phyloP scores from a whole-genome alignment of 331 rosid species.

The Saraca asoca region DNA sequence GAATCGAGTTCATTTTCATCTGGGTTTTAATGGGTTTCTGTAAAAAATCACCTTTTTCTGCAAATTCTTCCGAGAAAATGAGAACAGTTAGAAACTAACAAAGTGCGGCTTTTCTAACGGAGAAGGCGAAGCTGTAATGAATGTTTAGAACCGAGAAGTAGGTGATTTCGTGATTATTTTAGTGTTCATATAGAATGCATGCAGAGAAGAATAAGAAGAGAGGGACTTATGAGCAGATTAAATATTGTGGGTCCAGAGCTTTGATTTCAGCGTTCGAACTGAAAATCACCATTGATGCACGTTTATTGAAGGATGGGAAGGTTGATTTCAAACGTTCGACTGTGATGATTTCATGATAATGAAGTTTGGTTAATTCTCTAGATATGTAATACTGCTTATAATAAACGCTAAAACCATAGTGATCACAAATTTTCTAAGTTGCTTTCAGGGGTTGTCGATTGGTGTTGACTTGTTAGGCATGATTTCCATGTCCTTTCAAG shows the following conservation, averaged over 20 bases:
- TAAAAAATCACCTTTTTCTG: not conserved
- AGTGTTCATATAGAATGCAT: constrained; percentile 28
- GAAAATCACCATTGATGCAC: constrained; percentile 5
- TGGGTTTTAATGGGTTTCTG: constrained; percentile 17
- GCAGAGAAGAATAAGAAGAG: constrained; percentile 29
- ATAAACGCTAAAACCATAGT: too few relatives aligned
- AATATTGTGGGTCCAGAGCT: constrained; percentile 30
- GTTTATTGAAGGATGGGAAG: not conserved
- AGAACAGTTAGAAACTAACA: not conserved
- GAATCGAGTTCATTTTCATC: constrained; percentile 25
- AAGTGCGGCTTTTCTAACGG: not conserved
- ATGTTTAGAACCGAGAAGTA: not conserved
- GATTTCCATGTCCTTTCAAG: too few relatives aligned
- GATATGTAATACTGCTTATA: too few relatives aligned
- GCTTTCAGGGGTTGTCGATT: too few relatives aligned
- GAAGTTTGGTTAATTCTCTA: too few relatives aligned
- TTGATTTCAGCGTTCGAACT: constrained; percentile 31
- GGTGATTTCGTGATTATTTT: constrained; percentile 13
- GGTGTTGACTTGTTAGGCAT: too few relatives aligned
- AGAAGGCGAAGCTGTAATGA: not conserved
- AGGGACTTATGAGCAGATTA: constrained; percentile 3
- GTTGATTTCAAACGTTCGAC: not conserved
- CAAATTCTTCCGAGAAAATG: not conserved
- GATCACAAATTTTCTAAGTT: too few relatives aligned
- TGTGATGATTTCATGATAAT: not conserved